phyloP scores from a whole-genome alignment of 2,329 filamentous ascomycete species.

The Aspergillus oerlinghausenensis region DNA sequence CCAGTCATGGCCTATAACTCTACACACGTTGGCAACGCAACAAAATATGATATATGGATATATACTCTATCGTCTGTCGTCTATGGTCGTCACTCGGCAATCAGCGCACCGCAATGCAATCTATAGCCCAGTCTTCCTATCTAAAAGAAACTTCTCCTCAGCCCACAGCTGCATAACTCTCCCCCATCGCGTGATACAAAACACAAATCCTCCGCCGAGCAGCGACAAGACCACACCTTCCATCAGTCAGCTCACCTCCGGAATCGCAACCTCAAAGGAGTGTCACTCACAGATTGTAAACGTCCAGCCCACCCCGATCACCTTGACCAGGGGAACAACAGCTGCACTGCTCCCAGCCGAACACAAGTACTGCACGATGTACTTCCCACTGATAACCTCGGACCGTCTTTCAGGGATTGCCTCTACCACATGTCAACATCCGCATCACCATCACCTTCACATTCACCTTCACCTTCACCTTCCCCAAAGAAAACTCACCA shows the following conservation, averaged over 20 bases:
- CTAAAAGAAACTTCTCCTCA: slow-evolving; percentile 21
- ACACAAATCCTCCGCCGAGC: slow-evolving; percentile 23
- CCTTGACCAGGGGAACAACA: slow-evolving; percentile 66
- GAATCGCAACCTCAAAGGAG: slow-evolving; percentile 5
- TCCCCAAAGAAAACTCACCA: slow-evolving; percentile 15
- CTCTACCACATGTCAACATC: slow-evolving; percentile 18
- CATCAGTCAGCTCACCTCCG: not conserved
- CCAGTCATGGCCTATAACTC: slow-evolving; percentile 18
- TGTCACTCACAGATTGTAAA: slow-evolving; percentile 58
- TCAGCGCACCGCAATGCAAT: not conserved
- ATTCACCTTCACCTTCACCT: too few species aligned
- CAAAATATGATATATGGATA: not conserved
- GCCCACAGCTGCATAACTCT: slow-evolving; percentile 32
- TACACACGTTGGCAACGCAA: slow-evolving; percentile 4
- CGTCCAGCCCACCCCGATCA: slow-evolving; percentile 76
- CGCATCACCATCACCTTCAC: too few species aligned
- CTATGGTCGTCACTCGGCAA: not conserved
- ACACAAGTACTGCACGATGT: slow-evolving; percentile 71
- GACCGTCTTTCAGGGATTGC: slow-evolving; percentile 50
- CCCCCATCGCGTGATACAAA: slow-evolving; percentile 27
- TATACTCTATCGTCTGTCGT: slow-evolving; percentile 3
- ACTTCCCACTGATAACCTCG: slow-evolving; percentile 76
- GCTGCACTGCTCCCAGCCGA: slow-evolving; percentile 65
- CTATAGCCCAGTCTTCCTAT: slow-evolving; percentile 10
- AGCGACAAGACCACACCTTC: slow-evolving; percentile 27